Percentiles rank a stretch among this genome's conserved stretches.
These are phyloP conservation scores for Mollisiaceae sp. DNA, from an alignment of 2,329 filamentous ascomycete genomes.

Conservation along the genomic window DNA sequence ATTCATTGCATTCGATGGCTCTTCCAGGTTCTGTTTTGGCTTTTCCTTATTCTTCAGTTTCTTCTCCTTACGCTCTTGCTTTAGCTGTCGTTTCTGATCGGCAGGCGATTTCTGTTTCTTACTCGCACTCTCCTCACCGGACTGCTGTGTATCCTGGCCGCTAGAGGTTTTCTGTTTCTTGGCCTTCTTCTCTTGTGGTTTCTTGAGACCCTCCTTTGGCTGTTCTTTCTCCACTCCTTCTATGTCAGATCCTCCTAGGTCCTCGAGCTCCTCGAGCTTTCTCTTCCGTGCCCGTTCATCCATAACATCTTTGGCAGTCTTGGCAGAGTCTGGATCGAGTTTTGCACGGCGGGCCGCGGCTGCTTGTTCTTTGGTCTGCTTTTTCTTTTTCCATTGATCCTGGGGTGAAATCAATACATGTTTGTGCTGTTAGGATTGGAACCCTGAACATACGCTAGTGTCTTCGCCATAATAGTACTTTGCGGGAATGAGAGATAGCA, in stretches of 20 bases:
- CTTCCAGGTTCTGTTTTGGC: conserved; percentile 3
- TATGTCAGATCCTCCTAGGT: conserved; percentile 47
- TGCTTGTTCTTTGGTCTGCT: conserved; percentile 91
- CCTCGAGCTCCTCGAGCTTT: conserved; percentile 70
- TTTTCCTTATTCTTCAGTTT: conserved; percentile 49
- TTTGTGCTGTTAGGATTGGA: conserved; percentile 6
- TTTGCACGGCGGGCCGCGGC: conserved; percentile 84
- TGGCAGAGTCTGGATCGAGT: conserved; percentile 87
- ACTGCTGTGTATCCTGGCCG: conserved; percentile 7
- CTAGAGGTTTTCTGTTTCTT: conserved; percentile 60
- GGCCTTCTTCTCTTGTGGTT: conserved; percentile 46
- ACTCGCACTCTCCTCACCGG: conserved; percentile 44
- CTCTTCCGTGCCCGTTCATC: conserved; percentile 84
- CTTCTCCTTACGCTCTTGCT: conserved; percentile 42
- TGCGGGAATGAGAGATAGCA: conserved; percentile 73
- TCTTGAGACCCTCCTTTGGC: conserved; percentile 68
- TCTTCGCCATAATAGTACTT: conserved; percentile 75
- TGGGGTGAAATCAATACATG: conserved; percentile 46
- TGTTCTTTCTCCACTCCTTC: conserved; percentile 63
- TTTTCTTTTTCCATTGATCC: conserved; percentile 95
- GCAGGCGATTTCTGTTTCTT: conserved; percentile 42
- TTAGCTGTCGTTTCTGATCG: conserved; percentile 33
- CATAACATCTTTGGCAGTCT: conserved; percentile 92
- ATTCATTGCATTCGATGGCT: conserved; percentile 27
- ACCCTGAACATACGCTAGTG: conserved; percentile 62